Evolutionary conservation across 169 alveolate genomes (phyloP), one percentile per base, ranked within the genome.

Genomic region (Plasmodium vivax): DNA sequence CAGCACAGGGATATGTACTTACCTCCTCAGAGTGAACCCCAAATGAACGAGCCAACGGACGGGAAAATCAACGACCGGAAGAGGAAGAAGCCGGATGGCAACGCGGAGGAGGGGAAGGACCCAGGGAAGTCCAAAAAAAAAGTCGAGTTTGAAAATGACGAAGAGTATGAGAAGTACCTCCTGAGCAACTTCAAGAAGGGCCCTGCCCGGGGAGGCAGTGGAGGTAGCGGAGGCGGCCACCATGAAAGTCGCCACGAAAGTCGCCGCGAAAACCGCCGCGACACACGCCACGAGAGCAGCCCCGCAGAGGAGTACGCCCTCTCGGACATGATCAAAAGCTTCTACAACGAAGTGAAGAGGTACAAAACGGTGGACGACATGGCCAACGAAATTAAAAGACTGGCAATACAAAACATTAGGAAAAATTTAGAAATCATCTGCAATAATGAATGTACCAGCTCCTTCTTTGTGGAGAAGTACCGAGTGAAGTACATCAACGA

Each of bases 381-480:
- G 90, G 94, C 94, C 23, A 81, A 90, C 23, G 94, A 90, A 80
- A 90, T 90, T 58, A 90, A 90, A 80, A 79, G 72, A 56, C 51
- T 79, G 30, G 88, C 94, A 41, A 23, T 73, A 56, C 74, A 90
- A 34, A 80, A 56, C 72, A 90, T 90, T 36, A 56, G 27, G 30
- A 90, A 80, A 19, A 90, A 90, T 90, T 43, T 90, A 47, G 91
- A 90, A 16, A 51, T 90, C 9, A 90, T 90, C 32, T 90, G 94
- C 58, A 90, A 90, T 34, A 90, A 90, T 51, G 94, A 90, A 62
- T 90, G 94, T 45, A 90, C 94, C 14, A 90, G 94, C 72, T 81
- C 94, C 3, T 90, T 90, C 80, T 90, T 90, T 81, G 47, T 90
- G 27, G 94, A 90, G 43, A 80, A 81, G 72, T 90, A 43, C 72